Evolutionary conservation across 2,329 filamentous ascomycete species (phyloP), one percentile per base, ranked within the genome.

Genomic region (Fusarium sterilihyphosum): DNA sequence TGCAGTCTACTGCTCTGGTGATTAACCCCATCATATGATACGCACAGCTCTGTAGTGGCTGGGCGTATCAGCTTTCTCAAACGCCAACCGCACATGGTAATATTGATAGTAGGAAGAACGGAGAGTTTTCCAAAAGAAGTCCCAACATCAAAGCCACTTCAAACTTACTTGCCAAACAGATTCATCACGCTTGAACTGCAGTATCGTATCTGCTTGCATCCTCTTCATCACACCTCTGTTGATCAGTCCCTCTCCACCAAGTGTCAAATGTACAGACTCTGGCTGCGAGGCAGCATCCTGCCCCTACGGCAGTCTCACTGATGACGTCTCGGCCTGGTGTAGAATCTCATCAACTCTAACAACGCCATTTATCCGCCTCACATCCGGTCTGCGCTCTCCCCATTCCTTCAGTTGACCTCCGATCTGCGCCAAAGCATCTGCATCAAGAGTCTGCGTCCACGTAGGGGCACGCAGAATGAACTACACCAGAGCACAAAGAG

Each of bases 391-490:
- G 2, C 52, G 38, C 40, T 71, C 50, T 18, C 52, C 62, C 47
- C 38, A 67, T 33, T 73, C 70, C 38, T 64, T 58, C 16, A 73
- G 43, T 14, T 71, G 63, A 2, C 52, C 53, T 3, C 59, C 65
- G 3, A 69, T 62, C 22, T 62, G 56, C 7, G 46, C 38, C n/a
- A 76, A 11, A 6, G 65, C 37, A n/a, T 74, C 65, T 0, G 73
- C 70, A 29, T 74, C 63, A 10, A 77, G 52, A 17, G 38, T 40
- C 3, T n/a, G 14, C 3, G 65, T 75, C 63, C 67, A 77, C 20
- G 53, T 70, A 8, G 67, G 74, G 3, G 17, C 31, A 33, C 41
- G 47, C 7, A 60, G 50, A 16, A 66, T 65, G 14, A 65, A 74
- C 11, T 8, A 18, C 38, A 68, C 52, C 31, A 76, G 22, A 5